These are phyloP conservation scores for Mortierella antarctica DNA, from an alignment of 192 early-diverging fungal genomes.

Conservation along the genomic window DNA sequence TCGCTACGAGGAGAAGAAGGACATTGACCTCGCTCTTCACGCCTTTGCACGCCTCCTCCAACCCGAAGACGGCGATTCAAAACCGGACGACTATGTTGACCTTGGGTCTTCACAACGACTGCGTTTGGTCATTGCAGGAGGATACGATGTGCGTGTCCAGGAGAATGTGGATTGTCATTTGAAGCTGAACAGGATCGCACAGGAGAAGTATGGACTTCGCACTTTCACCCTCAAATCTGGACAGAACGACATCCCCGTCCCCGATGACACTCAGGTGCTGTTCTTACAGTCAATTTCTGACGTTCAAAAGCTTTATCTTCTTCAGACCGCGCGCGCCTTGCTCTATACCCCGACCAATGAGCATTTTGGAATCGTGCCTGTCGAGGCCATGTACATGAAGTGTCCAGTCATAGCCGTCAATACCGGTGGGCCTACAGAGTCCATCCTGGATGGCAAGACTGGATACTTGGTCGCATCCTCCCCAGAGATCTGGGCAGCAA, in stretches of 20 bases:
- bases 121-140: conserved; percentile 84
- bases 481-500: conserved; percentile 71
- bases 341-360: conserved; percentile 95
- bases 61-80: not conserved
- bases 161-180: conserved; percentile 89
- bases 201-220: conserved; percentile 50
- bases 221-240: conserved; percentile 56
- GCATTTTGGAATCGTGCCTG: conserved; percentile 97
- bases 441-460: conserved; percentile 75
- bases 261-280: conserved; percentile 69
- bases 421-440: conserved; percentile 89
- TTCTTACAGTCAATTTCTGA: conserved; percentile 93
- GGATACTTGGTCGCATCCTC: conserved; percentile 79
- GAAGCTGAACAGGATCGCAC: conserved; percentile 75
- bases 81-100: conserved; percentile 24
- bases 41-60: conserved; percentile 69
- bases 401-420: conserved; percentile 90
- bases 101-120: conserved; percentile 14
- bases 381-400: conserved; percentile 93
- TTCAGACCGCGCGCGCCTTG: conserved; percentile 70
- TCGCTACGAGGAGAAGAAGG: conserved; percentile 97
- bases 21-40: conserved; percentile 82
- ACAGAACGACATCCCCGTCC: conserved; percentile 36
- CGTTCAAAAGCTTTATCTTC: conserved; percentile 77
- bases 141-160: conserved; percentile 84